A percentile compares a stretch with the other conserved stretches of the same genome.
Conservation (phyloP, 1,139 yeast genomes). For the Protomyces macrosporus region DNA sequence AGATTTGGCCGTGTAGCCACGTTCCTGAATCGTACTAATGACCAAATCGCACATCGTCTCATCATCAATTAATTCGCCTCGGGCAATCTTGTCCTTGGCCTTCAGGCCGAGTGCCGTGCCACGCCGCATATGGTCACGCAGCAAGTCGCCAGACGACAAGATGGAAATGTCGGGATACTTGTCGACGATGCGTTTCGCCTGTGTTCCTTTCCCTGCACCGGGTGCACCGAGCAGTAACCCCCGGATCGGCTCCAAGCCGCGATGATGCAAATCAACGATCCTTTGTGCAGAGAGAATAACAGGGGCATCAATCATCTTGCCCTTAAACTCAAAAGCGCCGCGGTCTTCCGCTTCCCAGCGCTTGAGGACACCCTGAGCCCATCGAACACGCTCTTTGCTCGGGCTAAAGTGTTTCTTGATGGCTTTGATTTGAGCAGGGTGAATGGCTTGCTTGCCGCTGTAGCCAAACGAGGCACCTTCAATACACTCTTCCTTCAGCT, state of each 20-base stretch:
- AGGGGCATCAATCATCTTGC: slow-evolving; percentile 24
- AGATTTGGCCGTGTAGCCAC: slow-evolving; percentile 7
- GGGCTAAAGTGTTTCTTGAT: slow-evolving; percentile 13
- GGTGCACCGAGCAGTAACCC: slow-evolving; percentile 81
- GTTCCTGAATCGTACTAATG: slow-evolving; percentile 40
- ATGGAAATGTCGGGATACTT: slow-evolving; percentile 48
- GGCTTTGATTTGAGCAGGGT: slow-evolving; percentile 10
- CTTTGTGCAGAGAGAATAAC: slow-evolving; percentile 6
- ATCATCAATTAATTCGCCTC: slow-evolving; percentile 92
- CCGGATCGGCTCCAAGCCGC: slow-evolving; percentile 37
- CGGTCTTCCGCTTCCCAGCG: background rate
- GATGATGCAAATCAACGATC: background rate
- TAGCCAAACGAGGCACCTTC: slow-evolving; percentile 21
- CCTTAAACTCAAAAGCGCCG: slow-evolving; percentile 22
- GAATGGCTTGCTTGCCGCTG: slow-evolving; percentile 23
- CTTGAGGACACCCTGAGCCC: slow-evolving; percentile 9
- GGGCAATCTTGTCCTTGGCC: slow-evolving; percentile 98
- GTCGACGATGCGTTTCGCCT: slow-evolving; percentile 57
- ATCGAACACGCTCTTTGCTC: slow-evolving; percentile 1
- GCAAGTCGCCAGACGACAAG: slow-evolving; percentile 87
- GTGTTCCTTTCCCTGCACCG: slow-evolving; percentile 91
- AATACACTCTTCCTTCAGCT: slow-evolving; percentile 1
- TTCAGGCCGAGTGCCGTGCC: slow-evolving; percentile 85
- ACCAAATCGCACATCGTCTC: slow-evolving; percentile 98
- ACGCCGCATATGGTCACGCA: slow-evolving; percentile 91